phyloP scores from a whole-genome alignment of 768 basidiomycete genomes.

The Fomitopsis pulvina region DNA sequence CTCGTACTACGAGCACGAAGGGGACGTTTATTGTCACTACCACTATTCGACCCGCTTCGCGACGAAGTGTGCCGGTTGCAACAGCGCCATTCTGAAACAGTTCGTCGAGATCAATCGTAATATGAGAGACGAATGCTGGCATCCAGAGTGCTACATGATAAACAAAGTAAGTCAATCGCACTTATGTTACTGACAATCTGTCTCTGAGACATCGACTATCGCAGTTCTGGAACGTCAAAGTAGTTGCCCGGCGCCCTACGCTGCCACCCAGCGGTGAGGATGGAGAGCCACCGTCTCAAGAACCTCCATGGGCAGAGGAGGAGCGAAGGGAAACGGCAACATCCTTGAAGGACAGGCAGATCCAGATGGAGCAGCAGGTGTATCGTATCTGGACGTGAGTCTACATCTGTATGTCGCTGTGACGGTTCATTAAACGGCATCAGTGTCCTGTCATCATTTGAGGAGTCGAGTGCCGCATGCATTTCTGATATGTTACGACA shows the following conservation, averaged over 20 bases:
- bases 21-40: slow-evolving; percentile 98
- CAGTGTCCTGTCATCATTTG: slow-evolving; percentile 93
- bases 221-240: slow-evolving; percentile 99
- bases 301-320: slow-evolving; percentile 63
- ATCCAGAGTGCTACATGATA: slow-evolving; percentile 99
- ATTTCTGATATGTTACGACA: slow-evolving; percentile 98
- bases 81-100: slow-evolving; percentile 95
- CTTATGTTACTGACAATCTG: not conserved
- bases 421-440: slow-evolving; percentile 2
- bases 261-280: slow-evolving; percentile 48
- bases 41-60: slow-evolving; percentile 99
- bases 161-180: slow-evolving; percentile 64
- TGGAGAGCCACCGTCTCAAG: slow-evolving; percentile 28
- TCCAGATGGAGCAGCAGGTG: slow-evolving; percentile 94
- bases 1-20: slow-evolving; percentile 98
- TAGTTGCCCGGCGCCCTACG: slow-evolving; percentile 66
- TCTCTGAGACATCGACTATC: not conserved
- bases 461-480: slow-evolving; percentile 98
- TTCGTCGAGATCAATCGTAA: slow-evolving; percentile 99
- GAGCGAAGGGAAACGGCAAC: slow-evolving; percentile 72
- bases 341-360: slow-evolving; percentile 84
- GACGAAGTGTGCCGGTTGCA: slow-evolving; percentile 97
- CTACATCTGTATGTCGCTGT: not conserved
- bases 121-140: slow-evolving; percentile 98
- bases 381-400: slow-evolving; percentile 98